A percentile compares a stretch with the other conserved stretches of the same genome.
phyloP scores from a whole-genome alignment of 1,284 basidiomycete species.

The Ganoderma multipileum region DNA sequence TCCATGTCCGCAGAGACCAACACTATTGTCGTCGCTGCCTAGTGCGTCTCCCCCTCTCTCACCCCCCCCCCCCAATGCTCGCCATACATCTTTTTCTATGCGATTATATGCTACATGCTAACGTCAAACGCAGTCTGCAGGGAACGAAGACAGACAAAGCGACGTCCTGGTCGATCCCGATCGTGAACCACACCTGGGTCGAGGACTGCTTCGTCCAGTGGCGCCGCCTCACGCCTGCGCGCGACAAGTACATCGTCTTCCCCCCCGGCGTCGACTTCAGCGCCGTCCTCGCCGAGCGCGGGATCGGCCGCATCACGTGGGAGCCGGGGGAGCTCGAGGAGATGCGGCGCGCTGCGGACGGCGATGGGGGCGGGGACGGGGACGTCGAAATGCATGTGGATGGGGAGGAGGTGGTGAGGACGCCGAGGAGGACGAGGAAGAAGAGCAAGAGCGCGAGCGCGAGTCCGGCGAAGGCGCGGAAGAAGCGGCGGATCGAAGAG shows the following conservation, averaged over 20 bases:
- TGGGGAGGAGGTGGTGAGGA: background rate
- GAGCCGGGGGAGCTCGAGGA: constrained; percentile 41
- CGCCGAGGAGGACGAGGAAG: constrained; percentile 6
- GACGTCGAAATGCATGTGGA: constrained; percentile 23
- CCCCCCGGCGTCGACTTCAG: constrained; percentile 74
- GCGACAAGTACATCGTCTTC: constrained; percentile 72
- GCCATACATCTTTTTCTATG: no score
- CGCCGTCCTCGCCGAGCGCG: constrained; percentile 60
- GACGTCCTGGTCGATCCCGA: constrained; percentile 79
- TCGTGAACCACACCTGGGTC: constrained; percentile 90
- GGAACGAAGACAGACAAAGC: constrained; percentile 83
- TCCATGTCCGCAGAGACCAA: constrained; percentile 75
- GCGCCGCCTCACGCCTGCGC: constrained; percentile 66
- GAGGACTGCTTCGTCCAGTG: constrained; percentile 88
- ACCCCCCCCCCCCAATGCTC: background rate
- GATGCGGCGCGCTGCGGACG: constrained; percentile 26
- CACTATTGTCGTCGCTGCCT: constrained; percentile 84
- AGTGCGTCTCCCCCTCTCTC: constrained; percentile 50
- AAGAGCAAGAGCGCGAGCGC: constrained; percentile 25
- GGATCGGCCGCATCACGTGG: constrained; percentile 46
- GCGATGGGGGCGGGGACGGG: constrained; percentile 25
- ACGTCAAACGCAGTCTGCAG: constrained; percentile 50
- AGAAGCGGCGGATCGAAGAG: background rate
- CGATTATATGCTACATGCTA: background rate
- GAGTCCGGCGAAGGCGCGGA: constrained; percentile 29